Conservation (phyloP, 1,139 yeast genomes). For the Candida sanyaensis region DNA sequence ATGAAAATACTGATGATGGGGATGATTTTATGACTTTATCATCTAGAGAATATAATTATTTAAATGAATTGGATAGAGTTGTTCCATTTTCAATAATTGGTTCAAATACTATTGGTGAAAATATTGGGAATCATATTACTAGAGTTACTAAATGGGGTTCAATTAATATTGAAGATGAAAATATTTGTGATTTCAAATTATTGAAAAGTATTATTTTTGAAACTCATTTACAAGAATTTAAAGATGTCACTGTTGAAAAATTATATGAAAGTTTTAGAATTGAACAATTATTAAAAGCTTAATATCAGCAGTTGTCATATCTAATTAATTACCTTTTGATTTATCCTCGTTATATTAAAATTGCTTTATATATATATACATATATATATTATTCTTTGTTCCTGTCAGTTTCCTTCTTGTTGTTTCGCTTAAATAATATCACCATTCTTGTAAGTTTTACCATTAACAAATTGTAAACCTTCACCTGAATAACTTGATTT, state of each 20-base stretch:
- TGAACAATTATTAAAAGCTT: constrained; percentile 16
- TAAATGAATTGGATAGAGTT: constrained; percentile 15
- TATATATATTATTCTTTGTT: too few species aligned
- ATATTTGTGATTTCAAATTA: constrained; percentile 55
- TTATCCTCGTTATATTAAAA: background rate
- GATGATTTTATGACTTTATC: constrained; percentile 8
- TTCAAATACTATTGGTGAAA: constrained; percentile 8
- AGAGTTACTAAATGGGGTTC: constrained; percentile 17
- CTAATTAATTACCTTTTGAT: too few species aligned
- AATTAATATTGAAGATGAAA: constrained; percentile 47
- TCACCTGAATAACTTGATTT: constrained; percentile 83
- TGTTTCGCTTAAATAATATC: constrained; percentile 27
- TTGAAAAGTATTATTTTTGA: constrained; percentile 62
- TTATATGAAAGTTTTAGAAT: constrained; percentile 64
- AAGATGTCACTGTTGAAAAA: constrained; percentile 59
- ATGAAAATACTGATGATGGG: constrained; percentile 1
- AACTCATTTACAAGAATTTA: constrained; percentile 67
- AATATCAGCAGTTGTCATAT: too few species aligned
- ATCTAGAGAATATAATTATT: constrained; percentile 14
- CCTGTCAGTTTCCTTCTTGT: background rate
- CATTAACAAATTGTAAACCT: constrained; percentile 64
- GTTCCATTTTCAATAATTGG: constrained; percentile 26
- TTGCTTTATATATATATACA: background rate
- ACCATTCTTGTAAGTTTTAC: constrained; percentile 47
- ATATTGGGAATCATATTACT: constrained; percentile 5